Conservation (phyloP, 306 rosid species). For the Senna siamea region DNA sequence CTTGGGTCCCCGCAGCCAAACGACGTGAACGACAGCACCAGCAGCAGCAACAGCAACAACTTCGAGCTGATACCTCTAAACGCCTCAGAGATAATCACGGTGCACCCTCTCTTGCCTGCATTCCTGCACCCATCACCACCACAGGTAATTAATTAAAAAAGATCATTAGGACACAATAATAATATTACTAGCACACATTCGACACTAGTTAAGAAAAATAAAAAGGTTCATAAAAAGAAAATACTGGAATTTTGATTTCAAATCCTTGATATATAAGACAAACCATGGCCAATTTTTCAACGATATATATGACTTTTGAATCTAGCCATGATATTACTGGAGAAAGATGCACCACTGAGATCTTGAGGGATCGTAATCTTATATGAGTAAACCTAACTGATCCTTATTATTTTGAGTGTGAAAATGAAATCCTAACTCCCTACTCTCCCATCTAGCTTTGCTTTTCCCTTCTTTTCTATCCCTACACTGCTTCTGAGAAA, state of each 20-base stretch:
- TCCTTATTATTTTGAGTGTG: conserved; percentile 46
- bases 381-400: conserved; percentile 45
- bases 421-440: conserved; percentile 49
- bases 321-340: conserved; percentile 28
- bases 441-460: too few species aligned
- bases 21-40: conserved; percentile 84
- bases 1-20: conserved; percentile 93
- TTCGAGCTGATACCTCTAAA: conserved; percentile 53
- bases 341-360: too few species aligned
- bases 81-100: conserved; percentile 60
- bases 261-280: conserved; percentile 2
- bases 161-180: too few species aligned
- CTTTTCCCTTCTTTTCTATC: conserved; percentile 23
- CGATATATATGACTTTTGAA: conserved; percentile 14
- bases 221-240: too few species aligned
- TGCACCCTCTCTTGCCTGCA: conserved; percentile 49
- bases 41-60: conserved; percentile 45
- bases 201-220: too few species aligned
- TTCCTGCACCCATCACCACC: conserved; percentile 67
- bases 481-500: conserved; percentile 59
- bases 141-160: conserved; percentile 63
- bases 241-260: too few species aligned
- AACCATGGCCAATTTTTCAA: conserved; percentile 25
- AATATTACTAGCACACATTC: too few species aligned
- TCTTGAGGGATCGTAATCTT: conserved; percentile 32